These are phyloP conservation scores for Stachybotrys elegans DNA, from an alignment of 2,329 filamentous ascomycete genomes.

Conservation along the genomic window DNA sequence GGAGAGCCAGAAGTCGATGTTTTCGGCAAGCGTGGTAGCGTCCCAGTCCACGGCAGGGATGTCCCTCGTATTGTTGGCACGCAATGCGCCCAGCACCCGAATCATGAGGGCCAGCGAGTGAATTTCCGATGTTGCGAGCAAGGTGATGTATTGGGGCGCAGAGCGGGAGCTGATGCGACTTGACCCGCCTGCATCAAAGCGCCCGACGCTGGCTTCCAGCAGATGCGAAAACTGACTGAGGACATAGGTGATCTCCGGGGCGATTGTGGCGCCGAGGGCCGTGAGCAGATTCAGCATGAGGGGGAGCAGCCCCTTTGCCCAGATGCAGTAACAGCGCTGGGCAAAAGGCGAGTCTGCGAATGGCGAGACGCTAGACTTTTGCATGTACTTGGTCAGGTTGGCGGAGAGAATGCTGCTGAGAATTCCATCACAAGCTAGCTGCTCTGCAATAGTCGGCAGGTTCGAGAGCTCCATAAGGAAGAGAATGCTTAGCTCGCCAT, in stretches of 20 bases:
- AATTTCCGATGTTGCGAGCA: constrained; percentile 69
- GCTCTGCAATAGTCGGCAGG: constrained; percentile 76
- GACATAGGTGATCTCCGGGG: constrained; percentile 79
- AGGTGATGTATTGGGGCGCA: constrained; percentile 61
- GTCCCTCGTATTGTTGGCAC: constrained; percentile 61
- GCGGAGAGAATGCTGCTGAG: constrained; percentile 75
- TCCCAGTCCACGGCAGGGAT: constrained; percentile 76
- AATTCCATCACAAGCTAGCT: constrained; percentile 81
- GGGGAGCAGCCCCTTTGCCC: constrained; percentile 82
- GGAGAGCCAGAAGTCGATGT: constrained; percentile 76
- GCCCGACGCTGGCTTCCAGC: constrained; percentile 64
- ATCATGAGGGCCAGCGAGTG: constrained; percentile 75
- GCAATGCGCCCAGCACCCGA: constrained; percentile 63
- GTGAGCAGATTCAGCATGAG: constrained; percentile 83
- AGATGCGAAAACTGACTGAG: constrained; percentile 85
- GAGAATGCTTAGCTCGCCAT: constrained; percentile 84
- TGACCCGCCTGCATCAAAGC: constrained; percentile 60
- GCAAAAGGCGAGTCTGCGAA: constrained; percentile 66
- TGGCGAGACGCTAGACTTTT: constrained; percentile 66
- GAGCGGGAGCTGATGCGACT: constrained; percentile 46
- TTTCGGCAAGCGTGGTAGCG: constrained; percentile 64
- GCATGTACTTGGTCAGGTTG: constrained; percentile 72
- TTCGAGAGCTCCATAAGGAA: constrained; percentile 86
- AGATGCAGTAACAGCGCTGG: constrained; percentile 79
- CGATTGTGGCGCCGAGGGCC: constrained; percentile 74